phyloP scores from a whole-genome alignment of 2,329 filamentous ascomycete genomes.

The Lachnellula willkommii region DNA sequence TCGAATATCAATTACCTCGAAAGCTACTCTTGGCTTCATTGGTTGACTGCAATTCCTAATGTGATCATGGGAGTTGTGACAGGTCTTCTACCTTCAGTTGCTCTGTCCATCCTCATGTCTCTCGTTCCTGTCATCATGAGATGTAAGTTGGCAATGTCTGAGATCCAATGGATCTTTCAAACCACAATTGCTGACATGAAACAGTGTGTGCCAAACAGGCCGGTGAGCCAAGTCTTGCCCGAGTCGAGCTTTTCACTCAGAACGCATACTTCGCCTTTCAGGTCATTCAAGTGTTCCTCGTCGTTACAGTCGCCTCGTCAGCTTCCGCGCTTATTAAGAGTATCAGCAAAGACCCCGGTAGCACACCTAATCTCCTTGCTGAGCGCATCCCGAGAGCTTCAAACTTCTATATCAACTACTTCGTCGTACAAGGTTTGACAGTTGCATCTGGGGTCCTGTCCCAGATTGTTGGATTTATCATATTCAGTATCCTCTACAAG shows the following conservation, averaged over 20 bases:
- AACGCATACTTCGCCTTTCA: slow-evolving; percentile 90
- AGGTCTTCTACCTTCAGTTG: slow-evolving; percentile 74
- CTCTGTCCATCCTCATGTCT: slow-evolving; percentile 79
- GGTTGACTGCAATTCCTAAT: slow-evolving; percentile 65
- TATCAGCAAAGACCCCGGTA: slow-evolving; percentile 58
- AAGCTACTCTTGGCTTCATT: slow-evolving; percentile 62
- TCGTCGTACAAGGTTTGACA: slow-evolving; percentile 83
- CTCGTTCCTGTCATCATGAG: slow-evolving; percentile 79
- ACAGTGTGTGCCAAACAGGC: slow-evolving; percentile 70
- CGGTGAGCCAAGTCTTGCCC: slow-evolving; percentile 72
- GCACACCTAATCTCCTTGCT: slow-evolving; percentile 61
- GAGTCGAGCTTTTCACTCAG: slow-evolving; percentile 83
- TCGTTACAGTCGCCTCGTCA: slow-evolving; percentile 76
- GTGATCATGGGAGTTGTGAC: slow-evolving; percentile 76
- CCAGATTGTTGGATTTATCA: slow-evolving; percentile 66
- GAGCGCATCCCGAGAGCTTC: slow-evolving; percentile 73
- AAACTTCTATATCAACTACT: slow-evolving; percentile 95
- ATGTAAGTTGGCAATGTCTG: slow-evolving; percentile 43
- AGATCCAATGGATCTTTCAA: no score
- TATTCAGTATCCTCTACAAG: slow-evolving; percentile 70
- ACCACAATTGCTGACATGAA: slow-evolving; percentile 10
- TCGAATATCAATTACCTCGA: slow-evolving; percentile 75
- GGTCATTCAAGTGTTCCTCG: slow-evolving; percentile 85
- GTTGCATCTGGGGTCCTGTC: slow-evolving; percentile 70
- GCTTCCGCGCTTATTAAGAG: slow-evolving; percentile 63